Evolutionary conservation across 805 yeast genomes (phyloP).

Genomic region (Zygotorulaspora florentina): DNA sequence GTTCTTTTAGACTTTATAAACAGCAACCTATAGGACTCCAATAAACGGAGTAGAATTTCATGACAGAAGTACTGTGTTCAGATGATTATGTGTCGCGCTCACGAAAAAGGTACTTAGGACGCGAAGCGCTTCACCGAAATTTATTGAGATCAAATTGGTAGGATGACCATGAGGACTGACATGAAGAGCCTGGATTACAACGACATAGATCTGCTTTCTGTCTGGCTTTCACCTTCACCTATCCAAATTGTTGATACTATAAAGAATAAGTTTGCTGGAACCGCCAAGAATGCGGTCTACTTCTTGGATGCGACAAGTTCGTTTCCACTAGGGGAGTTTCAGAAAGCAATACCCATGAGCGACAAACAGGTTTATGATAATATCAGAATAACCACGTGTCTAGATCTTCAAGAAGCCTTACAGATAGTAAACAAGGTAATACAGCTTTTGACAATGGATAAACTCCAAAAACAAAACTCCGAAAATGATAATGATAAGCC

Average conservation of each 20-base stretch:
- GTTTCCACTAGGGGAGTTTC: conserved; percentile 29
- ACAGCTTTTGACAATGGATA: conserved; percentile 11
- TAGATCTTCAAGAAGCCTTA: conserved; percentile 27
- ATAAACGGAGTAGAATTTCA: too few relatives aligned
- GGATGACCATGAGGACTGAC: too few relatives aligned
- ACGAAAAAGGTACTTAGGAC: too few relatives aligned
- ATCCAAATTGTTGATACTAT: conserved; percentile 11
- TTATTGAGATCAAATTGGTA: too few relatives aligned
- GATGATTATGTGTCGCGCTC: too few relatives aligned
- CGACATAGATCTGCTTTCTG: conserved; percentile 13
- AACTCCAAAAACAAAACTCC: conserved; percentile 4
- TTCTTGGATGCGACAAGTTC: conserved; percentile 32
- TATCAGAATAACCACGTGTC: conserved; percentile 25
- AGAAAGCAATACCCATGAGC: conserved; percentile 17
- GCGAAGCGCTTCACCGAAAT: too few relatives aligned
- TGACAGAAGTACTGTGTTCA: too few relatives aligned
- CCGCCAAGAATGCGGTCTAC: conserved; percentile 18
- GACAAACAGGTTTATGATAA: conserved; percentile 24
- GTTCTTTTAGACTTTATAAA: background rate
- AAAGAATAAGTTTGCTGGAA: conserved; percentile 2
- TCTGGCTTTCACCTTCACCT: conserved; percentile 16
- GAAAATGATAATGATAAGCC: conserved; percentile 1
- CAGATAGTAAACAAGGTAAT: conserved; percentile 15
- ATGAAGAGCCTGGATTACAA: conserved; percentile 3
- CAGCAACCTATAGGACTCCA: too few relatives aligned